Base-by-base conservation (phyloP, 306 rosid genomes). In the Astragalus glycyphyllos region DNA sequence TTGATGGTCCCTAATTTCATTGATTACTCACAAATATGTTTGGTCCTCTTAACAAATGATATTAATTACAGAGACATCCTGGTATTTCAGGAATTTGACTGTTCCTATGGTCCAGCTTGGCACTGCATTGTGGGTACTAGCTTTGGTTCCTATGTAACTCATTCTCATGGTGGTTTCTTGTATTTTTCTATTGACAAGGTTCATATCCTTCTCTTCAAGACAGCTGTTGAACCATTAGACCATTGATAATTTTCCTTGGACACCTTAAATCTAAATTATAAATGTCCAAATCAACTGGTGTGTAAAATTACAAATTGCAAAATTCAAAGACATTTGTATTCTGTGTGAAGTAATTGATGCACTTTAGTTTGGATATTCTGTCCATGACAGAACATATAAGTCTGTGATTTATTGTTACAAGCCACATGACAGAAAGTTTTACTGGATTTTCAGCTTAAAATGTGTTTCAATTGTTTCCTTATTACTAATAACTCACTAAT, bases 61-160 rank as follows among this genome's bases (percentile, higher is more conserved):
- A 56, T 34, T 42, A 14, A 26, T 26, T 26, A 75, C 65, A 31
- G 20, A 67, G 48, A 48, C 20, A 37, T 69, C 2, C 13, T 51
- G 60, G 41, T 67, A 32, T 81, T 77, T 23, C 92, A 94, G 98
- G 98, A 90, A 64, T 94, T 90, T 74, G 98, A 94, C 73, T 80
- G 92, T 34, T 65, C 86, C 1, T 90, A 87, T 67, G 98, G 98
- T 47, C 97, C 95, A 14, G 98, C 98, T 50, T 94, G 98, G 97
- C 98, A 94, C 74, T 94, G 98, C 89, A 90, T 94, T 53, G 98
- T 94, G 34, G 98, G 98, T 12, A 89, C 92, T 46, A 90, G 98
- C 86, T 94, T 94, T 79, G 98, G 98, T 11, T 94, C 98, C 9
- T 94, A 89, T 70, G 97, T 94, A 11, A 94, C 98, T 20, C 97